Evolutionary conservation across 257 asterid genomes (phyloP), one percentile per base, ranked within the genome.

Genomic region (Fraxinus excelsior): DNA sequence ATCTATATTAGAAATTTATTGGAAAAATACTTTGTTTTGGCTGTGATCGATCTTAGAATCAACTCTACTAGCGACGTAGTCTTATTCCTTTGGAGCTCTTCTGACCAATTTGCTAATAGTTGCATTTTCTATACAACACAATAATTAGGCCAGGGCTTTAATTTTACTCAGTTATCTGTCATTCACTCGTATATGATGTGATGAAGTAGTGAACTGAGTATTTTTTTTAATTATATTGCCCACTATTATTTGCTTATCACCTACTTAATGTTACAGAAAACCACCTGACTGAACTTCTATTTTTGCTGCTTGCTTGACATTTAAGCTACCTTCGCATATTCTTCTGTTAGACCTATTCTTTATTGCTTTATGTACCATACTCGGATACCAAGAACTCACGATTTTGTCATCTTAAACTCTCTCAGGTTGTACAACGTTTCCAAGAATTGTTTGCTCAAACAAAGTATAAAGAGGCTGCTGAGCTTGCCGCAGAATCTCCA

Each of bases 361-460:
- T 64, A 35, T 70, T 25, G 71, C 51, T 42, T 66, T 31, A 18
- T 74, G 32, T 73, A 73, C 38, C 74, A 40, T 71, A 16, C 29
- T 58, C 42, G 62, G 69, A 62, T 21, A 49, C 74, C 21, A 65
- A 60, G 32, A 62, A 21, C 60, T 70, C 42, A 25, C 67, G 8
- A 34, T 60, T 60, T 38, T 71, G 37, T 72, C 26, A 66, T 23
- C 51, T 84, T 58, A n/a, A 25, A 68, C 18, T 74, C 8, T 76
- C 72, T 81, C 91, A 94, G 98, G 98, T 94, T 83, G 97, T 94
- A 73, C 96, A 92, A 82, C 98, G 94, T 19, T 94, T 94, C 84
- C 98, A 94, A 88, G 93, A 90, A 76, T 80, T 90, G 83, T 90
- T 90, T 85, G 96, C 96, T 80, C 91, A 88, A 82, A 90, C 96